Percentiles rank a stretch among this genome's conserved stretches.
Conservation (phyloP, 192 early-diverging fungal species). For the Chytriomyces hyalinus region DNA sequence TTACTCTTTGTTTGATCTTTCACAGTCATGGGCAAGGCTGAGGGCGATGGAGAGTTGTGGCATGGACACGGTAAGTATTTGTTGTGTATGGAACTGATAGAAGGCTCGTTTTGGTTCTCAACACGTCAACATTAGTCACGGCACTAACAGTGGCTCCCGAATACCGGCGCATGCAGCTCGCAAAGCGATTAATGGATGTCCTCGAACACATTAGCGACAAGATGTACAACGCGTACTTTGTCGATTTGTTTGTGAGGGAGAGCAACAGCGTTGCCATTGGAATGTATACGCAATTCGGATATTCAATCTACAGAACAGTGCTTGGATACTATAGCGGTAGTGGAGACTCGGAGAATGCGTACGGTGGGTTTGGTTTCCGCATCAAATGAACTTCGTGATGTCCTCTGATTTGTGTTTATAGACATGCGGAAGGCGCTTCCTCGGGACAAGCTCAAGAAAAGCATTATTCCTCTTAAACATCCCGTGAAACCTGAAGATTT, state of each 20-base stretch:
- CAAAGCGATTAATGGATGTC: slow-evolving; percentile 83
- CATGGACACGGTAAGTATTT: slow-evolving; percentile 75
- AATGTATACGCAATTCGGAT: slow-evolving; percentile 94
- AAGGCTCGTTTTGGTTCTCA: too few relatives aligned
- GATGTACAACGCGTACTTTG: slow-evolving; percentile 87
- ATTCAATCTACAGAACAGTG: slow-evolving; percentile 88
- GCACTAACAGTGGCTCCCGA: slow-evolving; percentile 96
- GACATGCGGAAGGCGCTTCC: slow-evolving; percentile 96
- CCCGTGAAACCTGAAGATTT: slow-evolving; percentile 61
- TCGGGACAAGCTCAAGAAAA: slow-evolving; percentile 75
- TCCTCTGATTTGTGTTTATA: slow-evolving; percentile 35
- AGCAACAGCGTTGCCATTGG: slow-evolving; percentile 89
- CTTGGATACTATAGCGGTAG: slow-evolving; percentile 77
- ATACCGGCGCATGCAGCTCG: slow-evolving; percentile 89
- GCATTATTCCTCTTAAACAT: slow-evolving; percentile 58
- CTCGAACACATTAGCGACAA: slow-evolving; percentile 92
- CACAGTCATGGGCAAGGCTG: slow-evolving; percentile 93
- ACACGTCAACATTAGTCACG: slow-evolving; percentile 63
- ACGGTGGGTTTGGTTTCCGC: slow-evolving; percentile 56
- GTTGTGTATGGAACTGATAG: too few relatives aligned
- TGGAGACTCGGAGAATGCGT: slow-evolving; percentile 81
- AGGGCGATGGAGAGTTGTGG: slow-evolving; percentile 86
- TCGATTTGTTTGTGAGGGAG: slow-evolving; percentile 94
- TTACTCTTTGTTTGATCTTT: background rate
- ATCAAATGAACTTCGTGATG: background rate